Evolutionary conservation across 768 basidiomycete species (phyloP), one percentile per base, ranked within the genome.

Genomic region (Boletus fagicola): DNA sequence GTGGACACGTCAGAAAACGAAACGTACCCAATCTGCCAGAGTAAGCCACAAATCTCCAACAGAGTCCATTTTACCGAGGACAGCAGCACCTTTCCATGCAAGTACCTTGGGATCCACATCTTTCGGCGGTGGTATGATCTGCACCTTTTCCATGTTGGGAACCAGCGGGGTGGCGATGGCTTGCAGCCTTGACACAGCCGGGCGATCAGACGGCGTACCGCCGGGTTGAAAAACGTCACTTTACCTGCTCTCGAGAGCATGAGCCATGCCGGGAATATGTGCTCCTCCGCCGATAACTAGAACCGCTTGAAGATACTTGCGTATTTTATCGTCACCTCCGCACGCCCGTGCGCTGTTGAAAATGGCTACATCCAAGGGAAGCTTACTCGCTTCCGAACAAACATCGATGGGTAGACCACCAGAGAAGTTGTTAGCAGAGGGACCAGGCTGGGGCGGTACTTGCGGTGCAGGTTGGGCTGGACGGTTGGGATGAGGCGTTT

Each of bases 81-180:
- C 92, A 9, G 88, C 84, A 7, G 88, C 93, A 11, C 97, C 97
- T 72, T 98, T 98, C 97, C 97, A 99, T 16, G 86, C 86, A 33
- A 98, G 81, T 38, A 93, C 86, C 26, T 85, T 82, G 6, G 92
- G 93, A 72, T 98, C 94, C 44, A 98, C 83, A 58, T 94, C 92
- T 69, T 94, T 90, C 1, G 95, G 94, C 2, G 94, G 89, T n/a
- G 94, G 92, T 46, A 98, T 90, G 57, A 97, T 91, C 62, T 88
- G 85, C 8, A 96, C 89, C 64, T 89, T 90, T 67, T 90, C 88
- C 85, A 94, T 92, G 67, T 86, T 87, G 16, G 83, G 81, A 16
- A 92, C 87, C 42, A 95, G 72, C 6, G 91, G 89, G 10, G 88
- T 90, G 11, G 90, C 89, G 53, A 93, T 92, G 0, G 89, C 92